A percentile compares a stretch with the other conserved stretches of the same genome.
Evolutionary conservation across 352 stramenopile genomes (phyloP).

Genomic region (Pythium oligandrum): DNA sequence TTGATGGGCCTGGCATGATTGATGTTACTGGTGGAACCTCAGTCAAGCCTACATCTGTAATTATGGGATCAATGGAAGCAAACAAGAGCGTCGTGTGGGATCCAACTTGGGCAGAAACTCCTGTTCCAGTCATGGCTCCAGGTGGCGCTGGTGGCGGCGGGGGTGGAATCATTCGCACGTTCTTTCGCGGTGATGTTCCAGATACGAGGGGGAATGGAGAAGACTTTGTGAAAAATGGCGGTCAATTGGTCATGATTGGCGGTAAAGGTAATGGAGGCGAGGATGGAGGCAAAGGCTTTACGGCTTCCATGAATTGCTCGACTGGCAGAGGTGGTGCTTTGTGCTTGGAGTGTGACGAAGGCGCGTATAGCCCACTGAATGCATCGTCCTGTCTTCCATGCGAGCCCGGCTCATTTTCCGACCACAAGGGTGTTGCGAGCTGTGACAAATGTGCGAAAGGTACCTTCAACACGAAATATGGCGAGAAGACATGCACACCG

Average conservation of each 20-base stretch:
- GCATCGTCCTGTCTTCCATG: constrained; percentile 65
- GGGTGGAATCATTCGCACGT: constrained; percentile 20
- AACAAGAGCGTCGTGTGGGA: no score
- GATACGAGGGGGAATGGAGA: constrained; percentile 23
- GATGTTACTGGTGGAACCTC: constrained; percentile 47
- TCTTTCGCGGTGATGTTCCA: constrained; percentile 18
- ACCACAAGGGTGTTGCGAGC: constrained; percentile 29
- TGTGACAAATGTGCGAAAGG: constrained; percentile 52
- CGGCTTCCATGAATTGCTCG: constrained; percentile 51
- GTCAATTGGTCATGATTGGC: constrained; percentile 14
- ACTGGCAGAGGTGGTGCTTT: constrained; percentile 59
- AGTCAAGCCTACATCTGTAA: constrained; percentile 2
- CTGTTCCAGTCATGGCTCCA: constrained; percentile 1
- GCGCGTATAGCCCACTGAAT: constrained; percentile 51
- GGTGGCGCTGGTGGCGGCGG: constrained; percentile 15
- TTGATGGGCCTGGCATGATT: constrained; percentile 53
- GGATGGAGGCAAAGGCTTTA: constrained; percentile 43
- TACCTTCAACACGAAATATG: constrained; percentile 69
- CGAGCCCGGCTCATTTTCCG: constrained; percentile 58
- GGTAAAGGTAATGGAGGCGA: constrained; percentile 39
- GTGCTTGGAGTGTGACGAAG: constrained; percentile 57
- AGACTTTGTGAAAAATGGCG: constrained; percentile 21
- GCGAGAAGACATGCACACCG: constrained; percentile 49
- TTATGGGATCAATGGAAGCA: no score
- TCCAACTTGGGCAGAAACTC: no score